A percentile compares a stretch with the other conserved stretches of the same genome.
These are phyloP conservation scores for Lepidium aucheri DNA, from an alignment of 345 rosid genomes.

Conservation along the genomic window DNA sequence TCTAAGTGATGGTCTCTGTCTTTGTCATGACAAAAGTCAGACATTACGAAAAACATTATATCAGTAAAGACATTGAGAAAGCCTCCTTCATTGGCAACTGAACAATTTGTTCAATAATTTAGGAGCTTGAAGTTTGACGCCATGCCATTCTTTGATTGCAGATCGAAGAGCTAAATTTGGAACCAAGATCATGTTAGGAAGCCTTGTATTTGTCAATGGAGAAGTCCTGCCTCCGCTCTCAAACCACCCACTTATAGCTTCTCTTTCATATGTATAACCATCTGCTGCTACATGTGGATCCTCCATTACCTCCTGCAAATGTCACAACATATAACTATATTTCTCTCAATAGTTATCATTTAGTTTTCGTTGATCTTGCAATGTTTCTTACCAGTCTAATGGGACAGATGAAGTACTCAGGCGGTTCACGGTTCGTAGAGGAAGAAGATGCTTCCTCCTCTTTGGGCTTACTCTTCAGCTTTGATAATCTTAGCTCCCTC, in stretches of 20 bases:
- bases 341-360: background rate
- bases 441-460: background rate
- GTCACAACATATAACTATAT: background rate
- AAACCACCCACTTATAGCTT: slow-evolving; percentile 57
- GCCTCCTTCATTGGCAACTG: too few species aligned
- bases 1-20: background rate
- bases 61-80: too few species aligned
- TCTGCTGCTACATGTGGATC: slow-evolving; percentile 77
- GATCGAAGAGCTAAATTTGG: slow-evolving; percentile 42
- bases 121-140: slow-evolving; percentile 28
- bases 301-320: slow-evolving; percentile 60
- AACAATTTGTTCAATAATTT: background rate
- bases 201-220: slow-evolving; percentile 52
- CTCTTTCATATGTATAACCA: slow-evolving; percentile 66
- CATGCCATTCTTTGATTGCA: slow-evolving; percentile 55
- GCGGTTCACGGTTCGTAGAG: background rate
- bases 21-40: background rate
- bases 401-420: slow-evolving; percentile 58
- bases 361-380: background rate
- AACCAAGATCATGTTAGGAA: slow-evolving; percentile 32
- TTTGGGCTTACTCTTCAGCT: slow-evolving; percentile 35
- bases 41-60: too few species aligned
- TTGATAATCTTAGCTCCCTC: slow-evolving; percentile 54
- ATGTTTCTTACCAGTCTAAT: slow-evolving; percentile 42
- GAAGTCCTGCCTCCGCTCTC: slow-evolving; percentile 48